Conservation (phyloP, 2,329 filamentous ascomycete species). For the Rhinocladiella similis region DNA sequence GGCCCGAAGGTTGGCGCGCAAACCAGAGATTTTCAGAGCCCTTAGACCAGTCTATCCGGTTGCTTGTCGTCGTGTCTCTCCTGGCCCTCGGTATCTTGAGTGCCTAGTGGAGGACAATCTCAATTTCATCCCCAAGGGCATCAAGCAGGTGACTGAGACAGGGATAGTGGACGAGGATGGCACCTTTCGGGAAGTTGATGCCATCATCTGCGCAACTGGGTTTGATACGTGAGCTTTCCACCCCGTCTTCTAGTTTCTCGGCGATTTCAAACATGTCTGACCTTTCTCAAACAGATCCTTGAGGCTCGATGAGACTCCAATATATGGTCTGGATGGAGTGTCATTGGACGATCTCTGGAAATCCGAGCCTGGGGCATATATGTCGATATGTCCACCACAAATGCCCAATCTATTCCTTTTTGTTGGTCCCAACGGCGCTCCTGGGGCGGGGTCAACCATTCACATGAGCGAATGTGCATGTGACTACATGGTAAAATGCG, state of each 20-base stretch:
- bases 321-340: background rate
- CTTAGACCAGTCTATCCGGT: background rate
- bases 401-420: conserved; percentile 12
- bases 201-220: conserved; percentile 37
- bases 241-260: too few species aligned
- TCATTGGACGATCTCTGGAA: background rate
- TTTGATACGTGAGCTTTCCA: conserved; percentile 36
- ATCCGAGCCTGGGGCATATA: background rate
- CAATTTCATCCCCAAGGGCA: conserved; percentile 57
- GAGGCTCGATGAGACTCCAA: background rate
- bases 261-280: too few species aligned
- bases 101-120: conserved; percentile 62
- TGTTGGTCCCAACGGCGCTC: conserved; percentile 8
- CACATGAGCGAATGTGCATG: conserved; percentile 1
- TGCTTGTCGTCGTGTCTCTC: conserved; percentile 42
- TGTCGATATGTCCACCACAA: background rate
- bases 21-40: conserved; percentile 1
- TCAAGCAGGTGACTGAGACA: conserved; percentile 57
- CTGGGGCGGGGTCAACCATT: conserved; percentile 1
- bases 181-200: conserved; percentile 15
- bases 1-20: background rate
- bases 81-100: conserved; percentile 67
- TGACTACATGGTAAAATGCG: conserved; percentile 6
- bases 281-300: too few species aligned
- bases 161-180: conserved; percentile 37